Evolutionary conservation across 768 basidiomycete species (phyloP).

Genomic region (Sporobolomyces pararoseus): DNA sequence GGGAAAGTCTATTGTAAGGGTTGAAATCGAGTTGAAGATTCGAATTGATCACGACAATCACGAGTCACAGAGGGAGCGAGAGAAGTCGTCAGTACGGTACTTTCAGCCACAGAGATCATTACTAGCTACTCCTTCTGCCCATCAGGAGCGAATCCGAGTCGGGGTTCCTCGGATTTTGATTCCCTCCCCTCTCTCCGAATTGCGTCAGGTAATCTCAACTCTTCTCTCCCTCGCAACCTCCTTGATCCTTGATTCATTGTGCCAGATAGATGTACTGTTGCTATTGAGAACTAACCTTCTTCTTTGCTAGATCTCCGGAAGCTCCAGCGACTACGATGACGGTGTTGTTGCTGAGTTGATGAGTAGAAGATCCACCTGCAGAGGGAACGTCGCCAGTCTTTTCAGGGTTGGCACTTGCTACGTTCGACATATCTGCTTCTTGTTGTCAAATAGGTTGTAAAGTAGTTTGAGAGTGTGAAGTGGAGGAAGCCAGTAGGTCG

Average conservation of each 20-base stretch:
- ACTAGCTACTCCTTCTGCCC: neutral
- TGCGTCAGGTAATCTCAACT: slow-evolving; percentile 9
- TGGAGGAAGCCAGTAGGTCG: neutral
- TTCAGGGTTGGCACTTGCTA: slow-evolving; percentile 5
- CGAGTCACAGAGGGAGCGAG: neutral
- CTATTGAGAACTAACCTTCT: slow-evolving; percentile 66
- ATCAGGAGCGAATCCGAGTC: neutral
- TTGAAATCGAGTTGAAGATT: neutral
- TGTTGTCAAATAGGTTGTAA: neutral
- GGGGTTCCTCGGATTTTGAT: neutral
- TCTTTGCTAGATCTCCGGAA: slow-evolving; percentile 96
- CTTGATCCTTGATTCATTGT: no score
- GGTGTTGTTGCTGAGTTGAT: slow-evolving; percentile 26
- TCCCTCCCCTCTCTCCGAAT: slow-evolving; percentile 4
- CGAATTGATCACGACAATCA: neutral
- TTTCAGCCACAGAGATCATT: neutral
- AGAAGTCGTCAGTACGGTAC: neutral
- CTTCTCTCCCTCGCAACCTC: no score
- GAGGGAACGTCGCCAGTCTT: slow-evolving; percentile 34
- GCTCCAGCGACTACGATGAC: slow-evolving; percentile 70
- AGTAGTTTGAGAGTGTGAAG: neutral
- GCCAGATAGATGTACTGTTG: no score
- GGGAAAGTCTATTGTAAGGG: slow-evolving; percentile 71
- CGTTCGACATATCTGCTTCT: slow-evolving; percentile 9
- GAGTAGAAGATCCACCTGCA: neutral